phyloP scores from a whole-genome alignment of 2,329 filamentous ascomycete genomes.

The Ophiocordyceps camponoti-floridani region DNA sequence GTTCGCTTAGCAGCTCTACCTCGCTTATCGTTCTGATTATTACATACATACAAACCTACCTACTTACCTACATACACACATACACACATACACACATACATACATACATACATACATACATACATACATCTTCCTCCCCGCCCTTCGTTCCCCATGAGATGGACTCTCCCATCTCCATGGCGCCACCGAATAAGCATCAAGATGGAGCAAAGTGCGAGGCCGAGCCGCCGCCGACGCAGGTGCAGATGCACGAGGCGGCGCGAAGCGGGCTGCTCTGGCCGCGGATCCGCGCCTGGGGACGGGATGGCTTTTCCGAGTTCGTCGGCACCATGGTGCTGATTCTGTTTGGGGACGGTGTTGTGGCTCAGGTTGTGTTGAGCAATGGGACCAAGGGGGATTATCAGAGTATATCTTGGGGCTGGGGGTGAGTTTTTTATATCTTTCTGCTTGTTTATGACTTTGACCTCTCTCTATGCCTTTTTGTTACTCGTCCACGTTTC shows the following conservation, averaged over 20 bases:
- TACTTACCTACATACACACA: too few species aligned
- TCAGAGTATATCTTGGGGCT: constrained; percentile 30
- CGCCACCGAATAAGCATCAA: constrained; percentile 10
- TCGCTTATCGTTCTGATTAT: background rate
- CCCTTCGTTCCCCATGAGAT: background rate
- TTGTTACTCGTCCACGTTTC: too few species aligned
- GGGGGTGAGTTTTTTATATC: constrained; percentile 29
- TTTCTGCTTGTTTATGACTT: background rate
- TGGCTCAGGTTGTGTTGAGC: constrained; percentile 50
- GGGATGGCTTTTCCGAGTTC: constrained; percentile 49
- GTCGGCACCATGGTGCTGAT: constrained; percentile 50
- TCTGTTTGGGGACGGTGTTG: constrained; percentile 52
- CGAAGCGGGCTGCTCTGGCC: constrained; percentile 24
- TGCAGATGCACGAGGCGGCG: constrained; percentile 6
- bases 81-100: background rate
- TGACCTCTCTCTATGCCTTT: too few species aligned
- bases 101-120: too few species aligned
- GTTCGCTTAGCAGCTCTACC: too few species aligned
- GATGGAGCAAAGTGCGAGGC: constrained; percentile 1
- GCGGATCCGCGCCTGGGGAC: constrained; percentile 27
- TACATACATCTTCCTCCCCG: too few species aligned
- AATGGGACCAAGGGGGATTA: constrained; percentile 26
- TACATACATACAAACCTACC: too few species aligned
- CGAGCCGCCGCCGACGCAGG: constrained; percentile 3
- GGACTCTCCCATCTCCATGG: constrained; percentile 6